phyloP scores from a whole-genome alignment of 805 yeast genomes.

The Candida nemodendra region DNA sequence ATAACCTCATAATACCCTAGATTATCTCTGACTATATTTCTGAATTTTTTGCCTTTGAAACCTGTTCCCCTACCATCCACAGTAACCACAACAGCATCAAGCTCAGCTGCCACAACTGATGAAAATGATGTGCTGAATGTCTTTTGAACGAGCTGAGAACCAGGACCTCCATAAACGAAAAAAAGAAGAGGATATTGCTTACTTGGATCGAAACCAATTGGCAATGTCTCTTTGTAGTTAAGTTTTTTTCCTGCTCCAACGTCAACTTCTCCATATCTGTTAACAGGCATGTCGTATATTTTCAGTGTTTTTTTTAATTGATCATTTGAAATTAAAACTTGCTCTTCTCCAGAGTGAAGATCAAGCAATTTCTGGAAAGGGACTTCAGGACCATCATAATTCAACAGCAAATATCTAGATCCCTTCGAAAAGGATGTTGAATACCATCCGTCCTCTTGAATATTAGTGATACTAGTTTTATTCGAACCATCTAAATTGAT shows the following conservation, averaged over 20 bases:
- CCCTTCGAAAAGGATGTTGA: conserved; percentile 78
- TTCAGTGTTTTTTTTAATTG: conserved; percentile 38
- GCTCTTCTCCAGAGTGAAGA: conserved; percentile 40
- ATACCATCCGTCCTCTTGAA: conserved; percentile 61
- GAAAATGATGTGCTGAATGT: conserved; percentile 63
- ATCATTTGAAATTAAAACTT: conserved; percentile 47
- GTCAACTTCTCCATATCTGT: conserved; percentile 50
- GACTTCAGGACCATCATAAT: conserved; percentile 74
- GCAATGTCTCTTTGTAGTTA: conserved; percentile 75
- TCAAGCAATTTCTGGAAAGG: conserved; percentile 77
- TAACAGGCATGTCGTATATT: conserved; percentile 57
- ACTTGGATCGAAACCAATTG: conserved; percentile 60
- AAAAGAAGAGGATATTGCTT: conserved; percentile 82
- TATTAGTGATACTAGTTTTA: conserved; percentile 46
- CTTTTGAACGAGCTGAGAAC: conserved; percentile 77
- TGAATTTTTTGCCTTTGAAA: conserved; percentile 72
- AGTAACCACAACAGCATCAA: conserved; percentile 83
- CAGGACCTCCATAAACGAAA: conserved; percentile 94
- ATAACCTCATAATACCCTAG: conserved; percentile 79
- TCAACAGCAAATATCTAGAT: conserved; percentile 64
- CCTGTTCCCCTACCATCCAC: conserved; percentile 99
- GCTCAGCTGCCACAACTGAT: conserved; percentile 70
- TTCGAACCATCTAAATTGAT: conserved; percentile 53
- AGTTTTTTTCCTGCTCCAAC: conserved; percentile 37
- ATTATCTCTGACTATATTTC: conserved; percentile 76